Percentiles rank a stretch among this genome's conserved stretches.
Conservation (phyloP, 1,139 yeast genomes). For the Hyphopichia buzzinii region DNA sequence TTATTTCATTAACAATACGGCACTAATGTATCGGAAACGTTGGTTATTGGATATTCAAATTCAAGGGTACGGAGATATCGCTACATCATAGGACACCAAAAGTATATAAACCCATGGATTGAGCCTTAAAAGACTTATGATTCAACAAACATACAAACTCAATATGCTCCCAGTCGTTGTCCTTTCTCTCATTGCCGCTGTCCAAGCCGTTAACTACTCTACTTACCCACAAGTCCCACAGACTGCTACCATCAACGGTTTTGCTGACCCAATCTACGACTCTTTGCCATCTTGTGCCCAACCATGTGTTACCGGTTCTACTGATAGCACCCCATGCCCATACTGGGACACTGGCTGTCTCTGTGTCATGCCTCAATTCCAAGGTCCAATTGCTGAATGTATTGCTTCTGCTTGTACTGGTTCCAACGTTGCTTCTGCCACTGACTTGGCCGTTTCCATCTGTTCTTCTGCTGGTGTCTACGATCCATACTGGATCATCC, state of each 20-base stretch:
- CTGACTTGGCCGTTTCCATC: conserved; percentile 24
- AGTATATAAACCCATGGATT: too few relatives aligned
- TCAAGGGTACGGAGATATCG: too few relatives aligned
- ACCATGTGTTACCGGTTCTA: conserved; percentile 34
- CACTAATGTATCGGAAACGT: too few relatives aligned
- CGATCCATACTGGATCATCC: conserved; percentile 24
- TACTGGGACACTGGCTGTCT: conserved; percentile 42
- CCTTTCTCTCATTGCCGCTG: conserved; percentile 1
- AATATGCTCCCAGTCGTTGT: conserved; percentile 2
- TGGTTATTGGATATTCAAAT: too few relatives aligned
- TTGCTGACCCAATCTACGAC: conserved; percentile 48
- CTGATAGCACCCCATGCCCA: conserved; percentile 40
- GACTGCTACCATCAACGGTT: conserved; percentile 51
- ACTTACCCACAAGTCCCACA: conserved; percentile 49
- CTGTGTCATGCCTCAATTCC: conserved; percentile 32
- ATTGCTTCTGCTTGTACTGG: conserved; percentile 28
- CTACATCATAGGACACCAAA: too few relatives aligned
- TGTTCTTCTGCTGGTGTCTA: conserved; percentile 28
- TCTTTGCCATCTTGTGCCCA: conserved; percentile 44
- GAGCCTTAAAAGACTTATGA: too few relatives aligned
- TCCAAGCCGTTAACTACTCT: conserved; percentile 17
- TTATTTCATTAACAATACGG: too few relatives aligned
- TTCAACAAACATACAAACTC: too few relatives aligned
- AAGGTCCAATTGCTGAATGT: conserved; percentile 27
- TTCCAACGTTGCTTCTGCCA: conserved; percentile 18